Evolutionary conservation across 192 early-diverging fungal genomes (phyloP), one percentile per base, ranked within the genome.

Genomic region (Dispira simplex): DNA sequence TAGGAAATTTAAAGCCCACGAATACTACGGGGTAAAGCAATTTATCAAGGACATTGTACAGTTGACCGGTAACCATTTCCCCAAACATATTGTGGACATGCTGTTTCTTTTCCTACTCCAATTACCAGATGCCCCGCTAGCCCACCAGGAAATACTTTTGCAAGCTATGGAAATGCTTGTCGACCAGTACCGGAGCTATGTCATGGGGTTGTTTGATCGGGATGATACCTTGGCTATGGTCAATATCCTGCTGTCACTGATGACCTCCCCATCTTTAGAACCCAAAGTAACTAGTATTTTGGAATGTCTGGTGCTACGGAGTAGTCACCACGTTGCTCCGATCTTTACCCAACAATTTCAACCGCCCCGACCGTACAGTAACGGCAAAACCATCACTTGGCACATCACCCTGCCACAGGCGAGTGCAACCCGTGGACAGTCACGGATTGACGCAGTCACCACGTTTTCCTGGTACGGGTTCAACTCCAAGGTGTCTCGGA

Each of bases 401-500:
- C 28, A 14, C 27, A 28, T 18, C 3, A 26, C 25, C 58, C 58
- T 18, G 12, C 58, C 58, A 13, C 12, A 2, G 1, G 32, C 58
- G 4, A 8, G 13, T 43, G 21, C 18, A 14, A 23, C 54, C 54
- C 25, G 11, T 13, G 20, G 8, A 13, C 1, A 21, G 54, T 23
- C 13, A 23, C 16, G 49, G 4, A 51, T 23, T 51, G 49, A 23
- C n/a, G 49, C 32, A 39, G 25, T 56, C 1, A 60, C 32, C 32
- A 44, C 39, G 1, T 60, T 60, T 44, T 44, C 58, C 14, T 60
- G 58, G 58, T 60, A 60, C 58, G 58, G 58, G 0, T 60, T 60
- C 39, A 60, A 60, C 27, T 44, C 58, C 21, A 27, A 28, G 14
- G 58, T 60, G 5, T 60, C 58, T 1, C 58, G 58, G 32, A 16